phyloP scores from a whole-genome alignment of 192 early-diverging fungal genomes.

The Podila horticola region DNA sequence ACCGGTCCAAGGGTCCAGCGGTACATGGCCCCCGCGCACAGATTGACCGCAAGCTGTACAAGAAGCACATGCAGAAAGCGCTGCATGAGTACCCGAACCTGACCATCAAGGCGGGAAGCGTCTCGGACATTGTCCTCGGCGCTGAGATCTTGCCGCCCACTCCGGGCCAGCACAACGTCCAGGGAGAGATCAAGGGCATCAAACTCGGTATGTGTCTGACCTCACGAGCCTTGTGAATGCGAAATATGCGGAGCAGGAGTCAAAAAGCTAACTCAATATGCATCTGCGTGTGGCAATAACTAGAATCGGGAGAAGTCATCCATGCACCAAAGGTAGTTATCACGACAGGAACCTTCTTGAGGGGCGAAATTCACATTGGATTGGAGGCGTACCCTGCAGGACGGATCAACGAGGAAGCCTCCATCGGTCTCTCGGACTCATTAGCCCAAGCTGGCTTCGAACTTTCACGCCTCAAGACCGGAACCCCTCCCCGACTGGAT shows the following conservation, averaged over 20 bases:
- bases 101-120: constrained; percentile 72
- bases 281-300: too few relatives aligned
- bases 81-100: constrained; percentile 75
- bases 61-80: constrained; percentile 73
- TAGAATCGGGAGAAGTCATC: constrained; percentile 72
- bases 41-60: constrained; percentile 83
- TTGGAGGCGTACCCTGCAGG: constrained; percentile 72
- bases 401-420: constrained; percentile 77
- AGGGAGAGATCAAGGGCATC: constrained; percentile 65
- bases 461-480: constrained; percentile 86
- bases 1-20: constrained; percentile 84
- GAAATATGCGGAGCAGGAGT: too few relatives aligned
- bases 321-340: constrained; percentile 77
- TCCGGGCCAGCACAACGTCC: constrained; percentile 41
- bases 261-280: too few relatives aligned
- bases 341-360: constrained; percentile 84
- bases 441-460: constrained; percentile 78
- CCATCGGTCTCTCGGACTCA: constrained; percentile 80
- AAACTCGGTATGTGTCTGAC: constrained; percentile 63
- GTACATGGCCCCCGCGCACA: constrained; percentile 87
- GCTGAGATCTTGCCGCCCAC: constrained; percentile 35
- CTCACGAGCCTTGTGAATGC: background rate
- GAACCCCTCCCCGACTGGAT: constrained; percentile 82
- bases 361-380: constrained; percentile 87
- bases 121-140: constrained; percentile 75